Base-by-base conservation (phyloP, 345 rosid species). In the Abelmoschus esculentus region DNA sequence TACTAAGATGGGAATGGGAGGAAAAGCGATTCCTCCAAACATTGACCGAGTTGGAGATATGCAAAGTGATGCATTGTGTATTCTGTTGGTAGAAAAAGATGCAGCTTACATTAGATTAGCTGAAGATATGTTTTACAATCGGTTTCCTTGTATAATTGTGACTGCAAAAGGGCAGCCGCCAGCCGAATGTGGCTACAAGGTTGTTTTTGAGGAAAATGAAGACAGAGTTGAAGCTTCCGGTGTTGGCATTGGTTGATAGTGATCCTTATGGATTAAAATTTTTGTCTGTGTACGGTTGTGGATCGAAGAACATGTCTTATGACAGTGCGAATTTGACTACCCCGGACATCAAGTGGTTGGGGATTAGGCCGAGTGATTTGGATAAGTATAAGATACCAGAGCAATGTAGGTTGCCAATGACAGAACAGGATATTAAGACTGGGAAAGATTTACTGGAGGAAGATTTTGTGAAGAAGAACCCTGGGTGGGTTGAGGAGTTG, bases 1-100 rank as follows among this genome's bases (percentile, higher is more conserved):
- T 71, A 95, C 99, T 1, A 91, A 91, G 74, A 91, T 91, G 99
- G 96, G 99, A 9, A 91, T 95, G 89, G 99, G 96, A n/a, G 97
- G 97, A 63, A 95, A 95, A 79, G 99, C 97, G 0, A 95, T 95
- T 14, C 99, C 99, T 1, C 99, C 97, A 0, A 95, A 95, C 58
- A 95, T 95, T 0, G 97, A 95, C 22, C 71, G 99, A 40, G 99
- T 95, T 7, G 99, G 97, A 4, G 96, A 91, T 72, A 91, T 95
- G 99, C 83, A 83, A 76, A 89, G 96, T 15, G 99, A 95, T 76
- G 99, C 99, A 0, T 56, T 81, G 78, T 95, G 91, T 60, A 88
- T 95, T 58, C 80, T 91, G 13, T 76, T 95, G 70, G 97, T 95
- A 18, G 97, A 91, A 74, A 95, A 95, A 69, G 99, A 95, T 76